Base-by-base conservation (phyloP, 164 flowering plant species). In the Berberis thunbergii region DNA sequence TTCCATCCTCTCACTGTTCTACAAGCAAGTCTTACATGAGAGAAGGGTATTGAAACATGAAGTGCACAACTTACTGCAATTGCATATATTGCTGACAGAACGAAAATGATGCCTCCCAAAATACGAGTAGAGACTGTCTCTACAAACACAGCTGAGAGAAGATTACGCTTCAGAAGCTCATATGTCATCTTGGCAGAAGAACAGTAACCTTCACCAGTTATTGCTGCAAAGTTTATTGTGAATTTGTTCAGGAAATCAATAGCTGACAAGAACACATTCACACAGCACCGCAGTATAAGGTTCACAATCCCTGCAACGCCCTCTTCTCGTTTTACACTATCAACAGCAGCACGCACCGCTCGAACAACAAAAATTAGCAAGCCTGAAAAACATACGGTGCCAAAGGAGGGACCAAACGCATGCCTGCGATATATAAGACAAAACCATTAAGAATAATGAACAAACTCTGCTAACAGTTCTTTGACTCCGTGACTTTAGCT, bases 191-290 rank as follows among this genome's bases (percentile, higher is more conserved):
- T 83, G 26, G 96, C 89, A 75, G 89, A 86, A 10, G 81, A 67
- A 76, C 91, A 89, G 69, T 87, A 89, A 45, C 82, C 77, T 74
- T 86, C 93, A 52, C 96, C 93, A 60, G 91, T 85, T 67, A 89
- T 83, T 55, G 96, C 91, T 0, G 86, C 96, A 76, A 89, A 89
- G 80, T 85, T 89, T 61, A 89, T 78, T 48, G 93, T 79, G 78
- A 89, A 89, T 75, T 87, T 87, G 78, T 87, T 89, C 11, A 89
- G 78, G 73, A 84, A 89, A 54, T 89, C 93, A 54, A 89, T 58
- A 9, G 91, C 82, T 43, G 81, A 39, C n/a, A 89, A 65, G 4
- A 85, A 71, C 50, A 75, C 67, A 69, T 84, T 85, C 6, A 78
- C 96, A 66, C 84, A 81, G 67, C 88, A 87, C 41, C 86, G 84